These are phyloP conservation scores for Epithemia pelagica DNA, from an alignment of 108 stramenopile species.

Conservation along the genomic window DNA sequence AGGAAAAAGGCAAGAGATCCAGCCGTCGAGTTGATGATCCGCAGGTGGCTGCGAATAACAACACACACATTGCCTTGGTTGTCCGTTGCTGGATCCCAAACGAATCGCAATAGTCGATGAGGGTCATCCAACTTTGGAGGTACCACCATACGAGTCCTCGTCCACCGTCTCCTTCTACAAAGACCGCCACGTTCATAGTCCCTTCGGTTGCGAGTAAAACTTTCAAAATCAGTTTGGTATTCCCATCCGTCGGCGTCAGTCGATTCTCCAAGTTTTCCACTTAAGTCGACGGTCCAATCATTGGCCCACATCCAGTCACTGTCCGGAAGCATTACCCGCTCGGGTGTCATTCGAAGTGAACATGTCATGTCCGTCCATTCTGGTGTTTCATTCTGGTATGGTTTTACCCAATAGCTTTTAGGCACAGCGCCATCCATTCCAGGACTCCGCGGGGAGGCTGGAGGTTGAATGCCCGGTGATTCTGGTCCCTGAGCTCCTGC, in stretches of 20 bases:
- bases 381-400: slow-evolving; percentile 70
- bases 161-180: slow-evolving; percentile 69
- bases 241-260: slow-evolving; percentile 82
- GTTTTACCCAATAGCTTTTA: slow-evolving; percentile 51
- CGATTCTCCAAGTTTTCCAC: slow-evolving; percentile 36
- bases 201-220: slow-evolving; percentile 42
- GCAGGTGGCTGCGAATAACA: slow-evolving; percentile 47
- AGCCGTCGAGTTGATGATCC: slow-evolving; percentile 43
- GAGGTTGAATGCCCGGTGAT: background rate
- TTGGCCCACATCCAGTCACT: slow-evolving; percentile 74
- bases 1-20: slow-evolving; percentile 43
- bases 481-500: background rate
- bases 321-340: slow-evolving; percentile 61
- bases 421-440: background rate
- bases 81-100: slow-evolving; percentile 46
- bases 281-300: slow-evolving; percentile 70
- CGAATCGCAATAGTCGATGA: slow-evolving; percentile 28
- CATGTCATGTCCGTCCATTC: slow-evolving; percentile 74
- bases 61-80: slow-evolving; percentile 42
- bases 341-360: slow-evolving; percentile 33
- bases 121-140: slow-evolving; percentile 32
- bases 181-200: slow-evolving; percentile 54
- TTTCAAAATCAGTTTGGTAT: slow-evolving; percentile 71
- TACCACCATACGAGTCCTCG: slow-evolving; percentile 55
- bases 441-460: background rate